Evolutionary conservation across 495 filamentous ascomycete genomes (phyloP), one percentile per base, ranked within the genome.

Genomic region (Trichoderma reesei): DNA sequence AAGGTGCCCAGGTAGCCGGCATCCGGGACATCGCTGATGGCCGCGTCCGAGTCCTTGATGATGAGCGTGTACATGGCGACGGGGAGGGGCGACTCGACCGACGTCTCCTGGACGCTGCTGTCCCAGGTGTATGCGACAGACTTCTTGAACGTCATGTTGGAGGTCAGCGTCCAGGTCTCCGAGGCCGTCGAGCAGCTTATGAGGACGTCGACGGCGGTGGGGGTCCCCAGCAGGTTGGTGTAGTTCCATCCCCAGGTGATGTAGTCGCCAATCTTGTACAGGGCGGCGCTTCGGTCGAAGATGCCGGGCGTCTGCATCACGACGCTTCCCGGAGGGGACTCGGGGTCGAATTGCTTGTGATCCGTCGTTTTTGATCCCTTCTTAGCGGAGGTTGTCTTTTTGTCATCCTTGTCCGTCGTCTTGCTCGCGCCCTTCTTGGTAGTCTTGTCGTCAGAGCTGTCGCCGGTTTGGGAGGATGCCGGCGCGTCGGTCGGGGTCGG

Each of bases 231-330:
- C 44, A 98, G 78, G 54, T 88, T 91, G 2, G 94, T 98, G 78
- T 96, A 98, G 75, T 97, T 97, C 92, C 93, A 98, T 0, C 78
- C 86, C 74, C 93, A 93, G 1, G 91, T 96, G 16, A 96, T 79
- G 63, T 81, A 81, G 42, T 97, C 86, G 18, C 89, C 90, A 71
- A 98, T 88, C 74, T 93, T 93, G 85, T 91, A 98, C 71, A 91
- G 90, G 66, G 86, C 85, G 5, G 84, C 76, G n/a, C 38, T 14
- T 8, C 85, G 82, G 5, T 79, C 79, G 1, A 80, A 74, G 4
- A 74, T 65, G 38, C 78, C 76, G 0, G 94, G 94, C 1, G 86
- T 92, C 48, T 91, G 74, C 90, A 98, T 91, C n/a, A 83, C 79
- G 37, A 96, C 82, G 64, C 86, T 86, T 39, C 94, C 94, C 3